Conservation (phyloP, 352 stramenopile species). For the Peronosclerospora sorghi region DNA sequence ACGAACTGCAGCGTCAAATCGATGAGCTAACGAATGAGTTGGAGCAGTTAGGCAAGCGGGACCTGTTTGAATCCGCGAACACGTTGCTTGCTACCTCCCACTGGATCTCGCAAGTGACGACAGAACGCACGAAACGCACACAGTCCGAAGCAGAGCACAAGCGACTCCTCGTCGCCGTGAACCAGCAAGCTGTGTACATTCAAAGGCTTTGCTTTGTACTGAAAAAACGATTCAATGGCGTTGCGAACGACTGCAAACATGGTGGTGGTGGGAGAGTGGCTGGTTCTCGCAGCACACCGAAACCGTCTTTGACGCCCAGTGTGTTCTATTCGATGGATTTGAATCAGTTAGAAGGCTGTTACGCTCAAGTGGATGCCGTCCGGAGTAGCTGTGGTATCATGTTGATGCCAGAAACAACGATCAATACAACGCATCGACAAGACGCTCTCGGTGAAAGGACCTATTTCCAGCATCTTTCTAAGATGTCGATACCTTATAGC, state of each 20-base stretch:
- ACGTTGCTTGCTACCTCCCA: background rate
- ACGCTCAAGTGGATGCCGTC: slow-evolving; percentile 5
- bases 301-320: background rate
- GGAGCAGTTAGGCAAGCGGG: background rate
- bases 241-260: background rate
- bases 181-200: slow-evolving; percentile 8
- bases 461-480: slow-evolving; percentile 14
- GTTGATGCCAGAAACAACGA: slow-evolving; percentile 3
- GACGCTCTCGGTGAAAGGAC: slow-evolving; percentile 1
- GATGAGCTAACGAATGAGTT: slow-evolving; percentile 6
- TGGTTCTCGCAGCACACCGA: background rate
- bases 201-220: background rate
- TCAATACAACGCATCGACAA: slow-evolving; percentile 1
- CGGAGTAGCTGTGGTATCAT: slow-evolving; percentile 6
- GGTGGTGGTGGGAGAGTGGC: background rate
- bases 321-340: slow-evolving; percentile 9
- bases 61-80: background rate
- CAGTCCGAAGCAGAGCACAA: slow-evolving; percentile 8
- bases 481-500: slow-evolving; percentile 3
- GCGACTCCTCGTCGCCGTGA: slow-evolving; percentile 2
- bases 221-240: background rate
- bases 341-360: slow-evolving; percentile 13
- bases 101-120: slow-evolving; percentile 3
- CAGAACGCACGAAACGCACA: slow-evolving; percentile 1
- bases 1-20: slow-evolving; percentile 5